Evolutionary conservation across 2,329 filamentous ascomycete genomes (phyloP).

Genomic region (Cercospora beticola): DNA sequence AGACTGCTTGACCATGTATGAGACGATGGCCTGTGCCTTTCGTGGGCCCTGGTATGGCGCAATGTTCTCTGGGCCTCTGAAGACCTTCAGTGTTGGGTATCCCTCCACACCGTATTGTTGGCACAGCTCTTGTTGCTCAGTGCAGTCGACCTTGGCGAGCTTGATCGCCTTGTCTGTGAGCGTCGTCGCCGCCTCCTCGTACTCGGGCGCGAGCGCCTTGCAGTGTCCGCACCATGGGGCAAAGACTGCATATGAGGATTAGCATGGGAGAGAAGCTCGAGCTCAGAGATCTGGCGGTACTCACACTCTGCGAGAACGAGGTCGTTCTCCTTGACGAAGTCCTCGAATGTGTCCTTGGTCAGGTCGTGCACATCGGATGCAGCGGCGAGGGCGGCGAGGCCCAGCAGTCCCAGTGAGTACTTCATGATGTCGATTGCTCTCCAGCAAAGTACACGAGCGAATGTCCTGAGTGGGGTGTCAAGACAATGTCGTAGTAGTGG

Average conservation of each 20-base stretch:
- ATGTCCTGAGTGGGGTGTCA: background rate
- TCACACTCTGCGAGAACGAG: slow-evolving; percentile 92
- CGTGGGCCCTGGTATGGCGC: slow-evolving; percentile 83
- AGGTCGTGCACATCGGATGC: slow-evolving; percentile 71
- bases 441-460: background rate
- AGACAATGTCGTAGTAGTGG: background rate
- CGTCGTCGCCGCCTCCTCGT: slow-evolving; percentile 79
- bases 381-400: slow-evolving; percentile 60
- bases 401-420: slow-evolving; percentile 44
- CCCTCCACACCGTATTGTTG: slow-evolving; percentile 87
- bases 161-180: slow-evolving; percentile 86
- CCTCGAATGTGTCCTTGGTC: slow-evolving; percentile 81
- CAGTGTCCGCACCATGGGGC: slow-evolving; percentile 97
- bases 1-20: slow-evolving; percentile 98
- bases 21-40: slow-evolving; percentile 74
- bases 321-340: slow-evolving; percentile 81
- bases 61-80: slow-evolving; percentile 83
- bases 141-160: slow-evolving; percentile 90
- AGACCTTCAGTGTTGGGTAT: slow-evolving; percentile 98
- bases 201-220: slow-evolving; percentile 94
- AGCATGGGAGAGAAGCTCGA: background rate
- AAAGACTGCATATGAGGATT: slow-evolving; percentile 61
- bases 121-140: slow-evolving; percentile 89
- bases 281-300: slow-evolving; percentile 38
- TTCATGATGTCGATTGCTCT: slow-evolving; percentile 24